Conservation (phyloP, 768 basidiomycete genomes). For the Harrya chromipes region DNA sequence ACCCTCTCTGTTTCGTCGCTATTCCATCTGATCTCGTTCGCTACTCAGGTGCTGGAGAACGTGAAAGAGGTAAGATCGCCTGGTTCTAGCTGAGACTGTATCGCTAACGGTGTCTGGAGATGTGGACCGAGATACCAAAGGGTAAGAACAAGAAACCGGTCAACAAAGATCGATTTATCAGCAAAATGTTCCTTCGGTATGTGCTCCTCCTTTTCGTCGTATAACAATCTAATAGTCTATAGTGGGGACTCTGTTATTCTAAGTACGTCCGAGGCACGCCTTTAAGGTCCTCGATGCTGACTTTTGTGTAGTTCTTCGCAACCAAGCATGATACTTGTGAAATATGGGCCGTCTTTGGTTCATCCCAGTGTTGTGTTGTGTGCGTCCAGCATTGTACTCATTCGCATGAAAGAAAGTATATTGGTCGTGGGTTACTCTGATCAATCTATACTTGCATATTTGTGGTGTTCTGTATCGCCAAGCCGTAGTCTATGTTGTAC, state of each 20-base stretch:
- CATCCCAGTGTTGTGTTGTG: no score
- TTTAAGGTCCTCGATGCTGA: conserved; percentile 30
- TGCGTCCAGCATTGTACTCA: not conserved
- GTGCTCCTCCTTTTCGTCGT: conserved; percentile 21
- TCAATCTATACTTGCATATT: conserved; percentile 1
- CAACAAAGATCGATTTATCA: conserved; percentile 99
- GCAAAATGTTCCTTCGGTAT: conserved; percentile 96
- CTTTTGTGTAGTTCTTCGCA: conserved; percentile 62
- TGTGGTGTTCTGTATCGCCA: not conserved
- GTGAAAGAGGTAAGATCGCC: conserved; percentile 80
- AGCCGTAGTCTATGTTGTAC: not conserved
- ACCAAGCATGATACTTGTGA: conserved; percentile 51
- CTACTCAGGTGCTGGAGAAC: conserved; percentile 86
- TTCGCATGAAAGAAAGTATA: not conserved
- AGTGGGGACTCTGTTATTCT: conserved; percentile 98
- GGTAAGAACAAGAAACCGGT: conserved; percentile 98
- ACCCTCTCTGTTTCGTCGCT: not conserved
- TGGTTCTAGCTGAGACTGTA: not conserved
- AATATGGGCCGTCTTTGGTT: not conserved
- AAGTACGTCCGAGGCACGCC: conserved; percentile 51
- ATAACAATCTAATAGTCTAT: conserved; percentile 12
- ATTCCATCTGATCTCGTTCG: conserved; percentile 7
- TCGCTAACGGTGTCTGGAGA: conserved; percentile 46
- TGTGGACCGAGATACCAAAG: conserved; percentile 99
- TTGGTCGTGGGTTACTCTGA: not conserved